Evolutionary conservation across 2,329 filamentous ascomycete species (phyloP).

Genomic region (Trichoderma simmonsii): DNA sequence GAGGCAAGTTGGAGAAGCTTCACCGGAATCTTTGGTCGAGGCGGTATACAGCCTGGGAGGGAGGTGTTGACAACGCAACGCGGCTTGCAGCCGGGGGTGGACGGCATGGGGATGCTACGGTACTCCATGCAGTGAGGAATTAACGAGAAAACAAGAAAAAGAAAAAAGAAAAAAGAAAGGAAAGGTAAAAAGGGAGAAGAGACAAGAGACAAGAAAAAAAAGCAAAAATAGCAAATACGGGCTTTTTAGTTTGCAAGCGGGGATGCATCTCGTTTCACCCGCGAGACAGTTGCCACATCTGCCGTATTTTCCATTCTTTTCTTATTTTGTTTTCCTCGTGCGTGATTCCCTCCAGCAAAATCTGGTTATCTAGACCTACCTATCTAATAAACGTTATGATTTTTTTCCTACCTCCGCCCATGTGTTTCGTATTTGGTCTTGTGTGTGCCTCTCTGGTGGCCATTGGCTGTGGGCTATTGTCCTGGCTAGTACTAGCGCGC

Average conservation of each 20-base stretch:
- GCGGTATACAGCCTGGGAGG: slow-evolving; percentile 1
- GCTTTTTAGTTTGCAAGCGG: not conserved
- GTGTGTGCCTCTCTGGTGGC: slow-evolving; percentile 5
- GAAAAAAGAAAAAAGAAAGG: not conserved
- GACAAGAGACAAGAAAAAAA: not conserved
- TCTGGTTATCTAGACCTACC: not conserved
- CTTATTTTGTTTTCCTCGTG: not conserved
- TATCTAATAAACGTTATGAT: not conserved
- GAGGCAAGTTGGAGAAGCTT: slow-evolving; percentile 8
- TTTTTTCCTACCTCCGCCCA: not conserved
- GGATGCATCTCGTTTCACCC: not conserved
- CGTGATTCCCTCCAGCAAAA: not conserved
- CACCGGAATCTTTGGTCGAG: not conserved
- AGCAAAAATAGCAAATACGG: not conserved
- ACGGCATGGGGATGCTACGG: not conserved
- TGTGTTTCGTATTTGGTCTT: slow-evolving; percentile 11
- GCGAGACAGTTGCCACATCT: not conserved
- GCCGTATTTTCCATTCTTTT: not conserved
- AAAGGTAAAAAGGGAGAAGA: not conserved
- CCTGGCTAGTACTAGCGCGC: slow-evolving; percentile 2
- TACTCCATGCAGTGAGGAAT: not conserved
- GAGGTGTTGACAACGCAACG: not conserved
- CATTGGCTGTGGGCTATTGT: not conserved
- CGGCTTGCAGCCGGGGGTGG: not conserved
- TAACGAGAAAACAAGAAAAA: not conserved